Base-by-base conservation (phyloP, 2,329 filamentous ascomycete genomes). In the Fusarium lyarnte region DNA sequence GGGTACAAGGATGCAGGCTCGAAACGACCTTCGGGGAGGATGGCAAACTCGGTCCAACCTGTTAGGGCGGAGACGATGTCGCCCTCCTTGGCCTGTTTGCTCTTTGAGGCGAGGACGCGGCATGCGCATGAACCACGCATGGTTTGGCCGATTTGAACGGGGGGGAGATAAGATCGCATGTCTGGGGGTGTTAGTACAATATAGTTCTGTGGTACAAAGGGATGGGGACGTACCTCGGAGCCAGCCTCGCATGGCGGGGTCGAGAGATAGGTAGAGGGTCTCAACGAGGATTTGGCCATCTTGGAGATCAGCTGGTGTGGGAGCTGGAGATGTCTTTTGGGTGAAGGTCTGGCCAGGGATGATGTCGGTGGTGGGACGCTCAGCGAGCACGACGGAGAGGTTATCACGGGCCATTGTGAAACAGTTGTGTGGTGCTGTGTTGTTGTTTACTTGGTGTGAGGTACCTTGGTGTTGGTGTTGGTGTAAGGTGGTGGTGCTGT, bases 171-270 rank as follows among this genome's bases (percentile, higher is more conserved):
- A 2, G 91, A 86, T 43, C 85, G 82, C 17, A 67, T 70, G 66
- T 86, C 85, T 87, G 58, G 54, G 53, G 35, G 39, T 31, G 62
- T 61, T 36, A 63, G 60, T 38, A 41, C 11, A 6, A 43, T 33
- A 9, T 13, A 17, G 12, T 29, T 29, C 27, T 29, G 8, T 45
- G 49, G 29, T 8, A 39, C 46, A 13, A 14, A 16, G 6, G 14
- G 47, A 23, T 27, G 31, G 12, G 0, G 4, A 12, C 13, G 25
- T 73, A 88, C 86, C 86, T 70, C 88, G 91, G 25, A 94, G 81
- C 91, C 91, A 93, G 65, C 89, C 89, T 75, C 92, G 87, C 91
- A 93, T 93, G n/a, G 92, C 91, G 3, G 92, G 92, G 81, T 94
- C 92, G 42, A 94, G 85, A 14, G 89, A 91, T 47, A 93, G 85